Evolutionary conservation across 192 early-diverging fungal species (phyloP).

Genomic region (Mortierella claussenii): DNA sequence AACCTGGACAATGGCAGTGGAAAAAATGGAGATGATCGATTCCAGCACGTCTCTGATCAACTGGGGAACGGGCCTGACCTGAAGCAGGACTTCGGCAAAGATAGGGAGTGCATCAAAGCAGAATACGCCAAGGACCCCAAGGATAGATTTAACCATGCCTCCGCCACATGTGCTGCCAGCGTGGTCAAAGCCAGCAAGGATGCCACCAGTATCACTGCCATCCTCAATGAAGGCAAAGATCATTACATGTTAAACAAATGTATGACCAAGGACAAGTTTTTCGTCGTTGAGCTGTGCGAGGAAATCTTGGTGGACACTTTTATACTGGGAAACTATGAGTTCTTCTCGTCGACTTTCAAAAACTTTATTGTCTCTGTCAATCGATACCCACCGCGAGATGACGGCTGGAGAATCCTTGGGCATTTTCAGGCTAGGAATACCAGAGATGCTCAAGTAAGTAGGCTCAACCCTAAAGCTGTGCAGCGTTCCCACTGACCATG

Average conservation of each 20-base stretch:
- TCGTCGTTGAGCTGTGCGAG: constrained; percentile 95
- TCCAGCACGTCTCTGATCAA: constrained; percentile 19
- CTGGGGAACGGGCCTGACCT: constrained; percentile 34
- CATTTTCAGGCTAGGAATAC: constrained; percentile 88
- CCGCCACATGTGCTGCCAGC: constrained; percentile 91
- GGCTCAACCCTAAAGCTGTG: too few relatives aligned
- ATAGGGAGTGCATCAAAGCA: constrained; percentile 40
- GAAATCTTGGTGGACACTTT: constrained; percentile 92
- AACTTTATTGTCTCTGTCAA: constrained; percentile 86
- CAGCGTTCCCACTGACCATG: too few relatives aligned
- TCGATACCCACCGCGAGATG: constrained; percentile 78
- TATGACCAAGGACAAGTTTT: constrained; percentile 76
- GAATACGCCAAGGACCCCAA: constrained; percentile 69
- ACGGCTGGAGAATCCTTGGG: constrained; percentile 84
- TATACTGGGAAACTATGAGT: constrained; percentile 94
- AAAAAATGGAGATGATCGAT: constrained; percentile 20
- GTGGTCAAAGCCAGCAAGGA: constrained; percentile 87
- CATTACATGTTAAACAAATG: constrained; percentile 96
- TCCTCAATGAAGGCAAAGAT: constrained; percentile 93
- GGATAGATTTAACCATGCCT: constrained; percentile 96
- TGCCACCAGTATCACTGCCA: constrained; percentile 81
- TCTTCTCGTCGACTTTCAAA: constrained; percentile 94
- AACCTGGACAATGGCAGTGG: constrained; percentile 25
- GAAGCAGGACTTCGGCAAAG: not conserved
- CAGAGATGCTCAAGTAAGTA: constrained; percentile 84